These are phyloP conservation scores for Carex scoparia DNA, from an alignment of 176 grass and related monocot genomes.

Conservation along the genomic window DNA sequence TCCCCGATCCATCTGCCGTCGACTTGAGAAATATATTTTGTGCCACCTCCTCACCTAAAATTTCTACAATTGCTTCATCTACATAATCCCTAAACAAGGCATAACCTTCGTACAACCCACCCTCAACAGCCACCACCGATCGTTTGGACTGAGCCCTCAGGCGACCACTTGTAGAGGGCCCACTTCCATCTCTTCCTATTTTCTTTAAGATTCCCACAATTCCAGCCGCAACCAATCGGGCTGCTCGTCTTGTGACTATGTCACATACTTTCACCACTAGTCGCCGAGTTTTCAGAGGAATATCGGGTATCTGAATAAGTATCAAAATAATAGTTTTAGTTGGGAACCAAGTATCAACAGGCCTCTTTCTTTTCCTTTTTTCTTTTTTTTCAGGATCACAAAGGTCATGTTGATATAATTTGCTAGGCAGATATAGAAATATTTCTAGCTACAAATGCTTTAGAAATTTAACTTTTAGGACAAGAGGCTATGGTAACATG, in stretches of 20 bases:
- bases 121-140: slow-evolving; percentile 68
- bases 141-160: slow-evolving; percentile 30
- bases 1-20: slow-evolving; percentile 61
- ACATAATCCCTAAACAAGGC: slow-evolving; percentile 72
- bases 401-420: neutral
- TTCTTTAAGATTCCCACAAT: slow-evolving; percentile 82
- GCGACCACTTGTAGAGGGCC: slow-evolving; percentile 34
- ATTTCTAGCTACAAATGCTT: neutral
- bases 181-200: slow-evolving; percentile 65
- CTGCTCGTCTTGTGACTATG: slow-evolving; percentile 62
- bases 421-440: neutral
- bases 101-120: slow-evolving; percentile 58
- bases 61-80: slow-evolving; percentile 64
- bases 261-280: slow-evolving; percentile 64
- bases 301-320: slow-evolving; percentile 45
- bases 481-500: too few species aligned
- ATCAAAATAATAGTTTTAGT: neutral
- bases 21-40: slow-evolving; percentile 50
- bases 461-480: neutral
- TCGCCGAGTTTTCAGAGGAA: slow-evolving; percentile 63
- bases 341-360: neutral
- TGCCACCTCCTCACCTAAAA: slow-evolving; percentile 72
- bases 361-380: neutral
- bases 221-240: slow-evolving; percentile 66
- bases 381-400: neutral